Evolutionary conservation across 345 rosid species (phyloP), one percentile per base, ranked within the genome.

Genomic region (Aquilaria yunnanensis): DNA sequence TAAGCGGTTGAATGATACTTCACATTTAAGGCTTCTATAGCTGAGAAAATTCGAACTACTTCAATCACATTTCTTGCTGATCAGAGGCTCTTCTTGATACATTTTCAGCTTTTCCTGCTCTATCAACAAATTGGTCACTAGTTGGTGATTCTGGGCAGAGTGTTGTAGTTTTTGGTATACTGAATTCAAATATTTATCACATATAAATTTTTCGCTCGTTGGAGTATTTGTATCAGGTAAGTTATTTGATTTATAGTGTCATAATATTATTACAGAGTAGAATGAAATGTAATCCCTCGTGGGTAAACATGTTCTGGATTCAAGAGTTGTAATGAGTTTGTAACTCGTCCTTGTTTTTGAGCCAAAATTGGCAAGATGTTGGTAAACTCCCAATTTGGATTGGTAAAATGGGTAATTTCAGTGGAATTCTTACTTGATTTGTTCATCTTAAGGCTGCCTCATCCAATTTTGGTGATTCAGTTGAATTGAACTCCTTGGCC

Each of bases 11-110:
- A 93, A 93, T 59, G 98, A 93, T 67, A 84, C 90, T 41, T 78
- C 94, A 52, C 96, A 93, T 74, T 84, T 93, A 51, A 88, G 94
- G 77, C 86, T 89, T 78, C 88, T 92, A 49, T 92, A 85, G 78
- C 59, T 66, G 67, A 64, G 57, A 58, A 53, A 54, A 51, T 31
- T 47, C 43, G 8, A 37, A 31, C 10, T 54, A 45, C 62, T 54
- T 37, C 23, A 3, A 31, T 58, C 63, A 51, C 65, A 10, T 53
- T 49, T 51, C 62, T 11, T 4, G 47, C 23, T 49, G 23, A 23
- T 23, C 23, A 23, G 43, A 9, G 43, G 5, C 43, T 37, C 43
- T 9, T 37, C 43, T 37, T 37, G 43, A 37, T 37, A 37, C 5
- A 4, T 37, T 37, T 1, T 37, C 43, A 37, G 43, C 43, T 2